Base-by-base conservation (phyloP, 1,284 basidiomycete species). In the Taiwanofungus camphoratus region DNA sequence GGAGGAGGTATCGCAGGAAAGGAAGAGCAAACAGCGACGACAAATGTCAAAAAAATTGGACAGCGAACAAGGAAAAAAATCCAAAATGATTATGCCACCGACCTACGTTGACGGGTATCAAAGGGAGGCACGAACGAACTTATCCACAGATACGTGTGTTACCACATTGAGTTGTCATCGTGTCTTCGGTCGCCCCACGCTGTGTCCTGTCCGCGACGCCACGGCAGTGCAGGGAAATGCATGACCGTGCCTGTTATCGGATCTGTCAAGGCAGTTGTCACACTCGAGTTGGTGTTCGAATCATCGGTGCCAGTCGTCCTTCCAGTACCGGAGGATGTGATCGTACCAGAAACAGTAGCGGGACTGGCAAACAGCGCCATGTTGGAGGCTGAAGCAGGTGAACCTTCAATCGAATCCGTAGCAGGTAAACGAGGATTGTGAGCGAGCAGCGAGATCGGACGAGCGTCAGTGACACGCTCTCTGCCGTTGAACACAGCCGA, bases 221-320 rank as follows among this genome's bases (percentile, higher is more conserved):
- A 61, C 4, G 64, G 58, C 36, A 65, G 43, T 41, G 56, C 44
- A 12, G 62, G 56, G 41, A 64, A 54, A 36, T 63, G 62, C 51
- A 62, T 51, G 9, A 58, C 50, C 11, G 58, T 53, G 15, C 64
- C 65, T 11, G 62, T 64, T 11, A 62, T 52, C 13, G 65, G 62
- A 42, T 67, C 65, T 29, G 62, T 64, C 42, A 60, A 45, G 7
- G 59, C 52, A 18, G 63, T 66, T 34, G 63, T 65, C 15, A 61
- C 59, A 37, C 62, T 67, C 30, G 61, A 55, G 36, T 58, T 51
- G 12, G 59, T 57, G 39, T 52, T 37, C 29, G 56, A 59, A 30
- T 51, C 53, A 11, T 53, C 56, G 22, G 58, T 59, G 18, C 44
- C 47, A 31, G 49, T 50, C 20, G 60, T 58, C 29, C 46, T 50